These are phyloP conservation scores for Peltaster fructicola DNA, from an alignment of 2,329 filamentous ascomycete species.

Conservation along the genomic window DNA sequence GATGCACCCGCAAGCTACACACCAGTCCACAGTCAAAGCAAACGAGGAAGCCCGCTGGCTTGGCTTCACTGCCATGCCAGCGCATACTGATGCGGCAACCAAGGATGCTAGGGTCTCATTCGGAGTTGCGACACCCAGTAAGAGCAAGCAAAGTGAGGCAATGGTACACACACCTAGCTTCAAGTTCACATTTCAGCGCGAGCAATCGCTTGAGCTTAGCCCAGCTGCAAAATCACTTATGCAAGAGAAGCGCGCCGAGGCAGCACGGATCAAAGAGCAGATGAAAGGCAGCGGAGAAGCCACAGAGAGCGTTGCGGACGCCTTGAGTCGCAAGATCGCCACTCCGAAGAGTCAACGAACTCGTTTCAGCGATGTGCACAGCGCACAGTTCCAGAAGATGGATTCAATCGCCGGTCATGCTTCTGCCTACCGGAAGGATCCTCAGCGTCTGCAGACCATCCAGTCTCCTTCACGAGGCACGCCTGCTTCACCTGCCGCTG, in stretches of 20 bases:
- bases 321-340: slow-evolving; percentile 51
- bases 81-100: slow-evolving; percentile 32
- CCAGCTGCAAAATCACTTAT: slow-evolving; percentile 42
- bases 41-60: slow-evolving; percentile 65
- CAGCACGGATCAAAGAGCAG: slow-evolving; percentile 50
- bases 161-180: slow-evolving; percentile 40
- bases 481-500: no score
- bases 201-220: slow-evolving; percentile 39
- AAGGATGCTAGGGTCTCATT: slow-evolving; percentile 23
- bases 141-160: slow-evolving; percentile 17
- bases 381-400: slow-evolving; percentile 91
- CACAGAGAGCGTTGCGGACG: slow-evolving; percentile 22
- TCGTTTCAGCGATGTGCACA: slow-evolving; percentile 72
- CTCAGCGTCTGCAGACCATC: slow-evolving; percentile 3
- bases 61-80: slow-evolving; percentile 61
- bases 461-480: slow-evolving; percentile 5
- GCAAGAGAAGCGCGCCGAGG: slow-evolving; percentile 54
- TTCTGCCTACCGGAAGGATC: slow-evolving; percentile 52
- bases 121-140: slow-evolving; percentile 44
- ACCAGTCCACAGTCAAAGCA: slow-evolving; percentile 54
- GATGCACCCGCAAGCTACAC: slow-evolving; percentile 80
- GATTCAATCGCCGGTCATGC: slow-evolving; percentile 81
- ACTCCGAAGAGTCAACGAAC: slow-evolving; percentile 59
- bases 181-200: slow-evolving; percentile 43
- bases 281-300: slow-evolving; percentile 45